Percentiles rank a stretch among this genome's conserved stretches.
Conservation (phyloP, 352 stramenopile genomes). For the Blastocystis sp. region DNA sequence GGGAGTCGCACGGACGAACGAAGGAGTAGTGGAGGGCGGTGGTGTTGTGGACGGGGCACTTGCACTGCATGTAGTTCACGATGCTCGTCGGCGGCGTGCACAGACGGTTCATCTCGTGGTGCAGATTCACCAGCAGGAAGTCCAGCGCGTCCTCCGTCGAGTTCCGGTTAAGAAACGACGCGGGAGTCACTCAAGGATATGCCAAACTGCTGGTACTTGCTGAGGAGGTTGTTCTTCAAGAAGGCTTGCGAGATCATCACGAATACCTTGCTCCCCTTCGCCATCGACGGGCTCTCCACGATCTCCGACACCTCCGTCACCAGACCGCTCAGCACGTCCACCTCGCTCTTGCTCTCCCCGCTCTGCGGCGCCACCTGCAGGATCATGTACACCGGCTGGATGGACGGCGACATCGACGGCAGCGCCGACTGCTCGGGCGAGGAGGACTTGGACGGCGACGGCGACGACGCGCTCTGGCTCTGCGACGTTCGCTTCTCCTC, state of each 20-base stretch:
- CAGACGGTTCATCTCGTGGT: constrained; percentile 18
- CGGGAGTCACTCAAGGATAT: constrained; percentile 32
- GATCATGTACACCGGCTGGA: constrained; percentile 41
- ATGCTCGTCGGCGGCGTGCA: constrained; percentile 20
- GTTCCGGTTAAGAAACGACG: background rate
- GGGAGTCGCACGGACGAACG: background rate
- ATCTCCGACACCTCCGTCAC: background rate
- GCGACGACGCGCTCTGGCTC: background rate
- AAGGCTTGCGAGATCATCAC: constrained; percentile 6
- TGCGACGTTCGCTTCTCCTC: background rate
- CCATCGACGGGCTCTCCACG: background rate
- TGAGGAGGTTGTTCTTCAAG: background rate
- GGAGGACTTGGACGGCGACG: background rate
- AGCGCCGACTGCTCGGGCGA: background rate
- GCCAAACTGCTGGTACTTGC: constrained; percentile 71
- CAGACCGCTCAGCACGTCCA: constrained; percentile 31
- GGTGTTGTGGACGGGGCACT: constrained; percentile 1
- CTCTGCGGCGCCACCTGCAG: background rate
- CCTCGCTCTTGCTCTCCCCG: constrained; percentile 3
- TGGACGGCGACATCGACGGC: constrained; percentile 40
- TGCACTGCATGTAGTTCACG: constrained; percentile 56
- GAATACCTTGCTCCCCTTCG: constrained; percentile 2
- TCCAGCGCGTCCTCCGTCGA: constrained; percentile 58
- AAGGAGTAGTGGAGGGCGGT: constrained; percentile 21
- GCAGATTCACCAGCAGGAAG: constrained; percentile 62